Base-by-base conservation (phyloP, 176 grass and related monocot genomes). In the Phoenix dactylifera region DNA sequence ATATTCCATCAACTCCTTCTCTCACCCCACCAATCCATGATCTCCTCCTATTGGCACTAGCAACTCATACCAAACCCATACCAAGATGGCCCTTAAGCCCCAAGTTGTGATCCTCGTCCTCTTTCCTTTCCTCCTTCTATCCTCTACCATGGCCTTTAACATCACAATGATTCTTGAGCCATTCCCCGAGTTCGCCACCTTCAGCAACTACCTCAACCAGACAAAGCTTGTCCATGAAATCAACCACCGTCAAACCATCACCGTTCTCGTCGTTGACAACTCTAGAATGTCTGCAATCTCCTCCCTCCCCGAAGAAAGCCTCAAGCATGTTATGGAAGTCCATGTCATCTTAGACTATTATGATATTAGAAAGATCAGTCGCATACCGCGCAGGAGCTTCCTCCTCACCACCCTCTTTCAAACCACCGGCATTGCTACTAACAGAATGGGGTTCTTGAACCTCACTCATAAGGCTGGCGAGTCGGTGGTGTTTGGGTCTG, bases 311-410 rank as follows among this genome's bases (percentile, higher is more conserved):
- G 6, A 10, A 16, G n/a, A 63, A 15, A 24, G 3, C 18, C 28
- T 49, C 6, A 20, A 63, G 18, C 17, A 22, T 10, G 60, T 16
- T 9, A 28, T 63, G 4, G 2, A 28, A n/a, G 18, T 49, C 30
- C 32, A 63, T n/a, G 32, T 49, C 60, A 63, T 63, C 18, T n/a
- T 63, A 7, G 60, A 63, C 32, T 63, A 49, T 18, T 49, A 63
- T 30, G 60, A 63, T 17, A n/a, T 6, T 0, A 18, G 15, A 15
- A 63, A 63, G 30, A 20, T 63, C 1, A 28, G 22, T 7, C 0
- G 2, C n/a, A 28, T 63, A 28, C 17, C 0, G 1, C 29, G 32
- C 0, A 17, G 7, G 1, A 39, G 17, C 18, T 48, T 30, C 18
- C 30, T 63, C 18, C 18, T 63, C 32, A 63, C 60, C 29, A 63